Evolutionary conservation across 257 asterid genomes (phyloP), one percentile per base, ranked within the genome.

Genomic region (Petunia axillaris): DNA sequence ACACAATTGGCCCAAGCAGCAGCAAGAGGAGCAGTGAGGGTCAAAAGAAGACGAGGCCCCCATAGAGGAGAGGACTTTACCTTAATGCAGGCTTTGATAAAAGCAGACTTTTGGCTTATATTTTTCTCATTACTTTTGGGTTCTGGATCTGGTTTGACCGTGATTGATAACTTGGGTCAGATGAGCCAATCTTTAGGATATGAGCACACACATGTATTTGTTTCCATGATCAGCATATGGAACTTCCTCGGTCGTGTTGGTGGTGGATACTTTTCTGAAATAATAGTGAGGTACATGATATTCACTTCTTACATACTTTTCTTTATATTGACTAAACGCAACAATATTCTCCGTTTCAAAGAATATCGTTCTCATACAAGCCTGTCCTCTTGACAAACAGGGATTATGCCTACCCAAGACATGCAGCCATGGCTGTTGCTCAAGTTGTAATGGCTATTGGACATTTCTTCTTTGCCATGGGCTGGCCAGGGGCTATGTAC

Each of bases 401-500:
- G 81, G 97, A 95, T 82, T 89, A 91, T 65, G 97, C 96, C 55
- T 91, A 90, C 83, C 98, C 98, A 62, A 91, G 98, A 87, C 97
- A 88, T 4, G 81, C 85, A 79, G 90, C 95, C 57, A 86, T 95
- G 89, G 98, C 97, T 6, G 81, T 73, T 80, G 98, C 98, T 50
- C 98, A 95, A 87, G 89, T 43, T 76, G 67, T 91, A 55, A 87
- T 95, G 98, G 98, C 95, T 2, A 37, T 93, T 0, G 98, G 98
- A 2, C 98, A 93, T 85, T 88, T 93, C 87, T 80, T 88, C 90
- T 91, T 93, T 14, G 98, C 98, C 3, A 88, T 93, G 95, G 98
- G 95, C 6, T 95, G 98, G 98, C 97, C 98, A 0, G 97, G 98
- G 55, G 90, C 88, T 37, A 88, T 95, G 97, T 91, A 95, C 86